A percentile compares a stretch with the other conserved stretches of the same genome.
Conservation (phyloP, 306 rosid species). For the Prunus mira region DNA sequence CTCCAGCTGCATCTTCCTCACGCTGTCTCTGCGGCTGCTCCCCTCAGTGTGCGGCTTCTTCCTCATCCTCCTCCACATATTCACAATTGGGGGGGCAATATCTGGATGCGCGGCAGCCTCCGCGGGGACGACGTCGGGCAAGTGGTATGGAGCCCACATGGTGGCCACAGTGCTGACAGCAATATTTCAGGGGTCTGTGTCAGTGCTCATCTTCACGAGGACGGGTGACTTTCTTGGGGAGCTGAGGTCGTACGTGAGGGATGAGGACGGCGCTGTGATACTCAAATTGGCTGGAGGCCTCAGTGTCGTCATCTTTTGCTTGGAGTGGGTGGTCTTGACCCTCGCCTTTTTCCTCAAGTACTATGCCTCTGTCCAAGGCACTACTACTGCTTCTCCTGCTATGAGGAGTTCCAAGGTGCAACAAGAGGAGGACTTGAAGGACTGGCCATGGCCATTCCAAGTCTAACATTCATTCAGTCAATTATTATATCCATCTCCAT, state of each 20-base stretch:
- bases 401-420: conserved; percentile 68
- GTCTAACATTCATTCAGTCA: conserved; percentile 21
- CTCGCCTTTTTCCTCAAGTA: conserved; percentile 82
- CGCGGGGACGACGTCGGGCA: conserved; percentile 25
- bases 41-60: conserved; percentile 83
- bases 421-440: conserved; percentile 78
- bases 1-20: conserved; percentile 90
- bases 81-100: conserved; percentile 69
- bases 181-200: conserved; percentile 73
- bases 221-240: conserved; percentile 61
- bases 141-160: conserved; percentile 86
- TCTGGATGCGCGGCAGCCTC: conserved; percentile 72
- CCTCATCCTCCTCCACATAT: conserved; percentile 72
- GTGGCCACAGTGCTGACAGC: conserved; percentile 75
- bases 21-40: conserved; percentile 76
- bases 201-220: conserved; percentile 65
- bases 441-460: conserved; percentile 94
- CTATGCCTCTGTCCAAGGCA: conserved; percentile 52
- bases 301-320: conserved; percentile 61
- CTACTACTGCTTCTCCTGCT: conserved; percentile 13
- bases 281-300: conserved; percentile 79
- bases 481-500: background rate
- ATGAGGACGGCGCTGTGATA: conserved; percentile 70
- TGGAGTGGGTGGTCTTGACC: conserved; percentile 83
- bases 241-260: conserved; percentile 73